Evolutionary conservation across 129 eudicot species (phyloP), one percentile per base, ranked within the genome.

Genomic region (Lactuca sativa): DNA sequence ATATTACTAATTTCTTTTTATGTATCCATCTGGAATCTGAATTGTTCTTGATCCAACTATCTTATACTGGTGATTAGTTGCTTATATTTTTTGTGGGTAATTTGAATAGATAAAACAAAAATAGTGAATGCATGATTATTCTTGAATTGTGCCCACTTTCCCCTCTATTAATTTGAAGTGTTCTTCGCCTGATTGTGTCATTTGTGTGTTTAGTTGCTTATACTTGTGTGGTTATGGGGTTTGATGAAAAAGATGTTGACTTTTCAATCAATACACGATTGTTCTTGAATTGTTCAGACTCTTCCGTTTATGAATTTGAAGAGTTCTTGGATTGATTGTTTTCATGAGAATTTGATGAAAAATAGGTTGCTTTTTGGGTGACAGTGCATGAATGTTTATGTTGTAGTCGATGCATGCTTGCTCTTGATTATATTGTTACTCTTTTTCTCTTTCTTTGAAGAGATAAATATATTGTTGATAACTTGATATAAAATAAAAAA

Each of bases 221-320:
- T 34, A 51, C 6, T 51, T 51, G 0, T 51, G 56, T 51, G 56
- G 16, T 14, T 51, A 51, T 12, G 5, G 48, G 48, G 36, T 36
- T 14, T 34, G 40, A 60, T 33, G 14, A 59, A 5, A 34, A 33
- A 59, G 25, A 33, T 34, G 65, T 33, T 49, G 40, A 15, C 61
- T 41, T 70, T 70, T 70, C 3, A 52, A 65, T 70, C 63, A 54
- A 69, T 69, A 54, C 52, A 18, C 21, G 53, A 55, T 34, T 69
- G 63, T 37, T 69, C 54, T 55, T 69, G 53, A 69, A 17, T 8
- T 37, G 11, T 37, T 16, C 54, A 5, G 4, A 62, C 17, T 15
- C 13, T 14, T 51, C 52, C 30, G 30, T 25, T 25, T 25, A 25
- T 25, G 30, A 25, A 0, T 0, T 25, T 0, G 30, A 25, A 25